Evolutionary conservation across 1,284 basidiomycete genomes (phyloP).

Genomic region (Microbotryum lychnidis-dioicae): DNA sequence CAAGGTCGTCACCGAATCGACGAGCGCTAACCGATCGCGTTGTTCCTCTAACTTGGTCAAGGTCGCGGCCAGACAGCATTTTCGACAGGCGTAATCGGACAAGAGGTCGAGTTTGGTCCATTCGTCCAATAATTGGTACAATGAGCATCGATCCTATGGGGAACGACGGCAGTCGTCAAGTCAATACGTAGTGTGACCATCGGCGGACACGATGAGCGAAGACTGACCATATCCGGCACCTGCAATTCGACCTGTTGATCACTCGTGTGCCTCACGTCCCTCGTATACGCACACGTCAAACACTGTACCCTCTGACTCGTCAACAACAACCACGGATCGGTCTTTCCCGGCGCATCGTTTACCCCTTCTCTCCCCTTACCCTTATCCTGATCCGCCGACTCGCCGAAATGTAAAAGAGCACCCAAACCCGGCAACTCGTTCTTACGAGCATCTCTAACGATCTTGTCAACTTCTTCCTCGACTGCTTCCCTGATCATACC

Average conservation of each 20-base stretch:
- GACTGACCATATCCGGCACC: constrained; percentile 49
- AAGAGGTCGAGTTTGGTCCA: constrained; percentile 74
- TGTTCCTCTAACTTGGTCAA: constrained; percentile 54
- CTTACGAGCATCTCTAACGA: neutral
- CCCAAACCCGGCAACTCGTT: neutral
- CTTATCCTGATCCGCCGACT: no score
- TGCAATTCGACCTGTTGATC: constrained; percentile 74
- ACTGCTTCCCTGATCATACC: constrained; percentile 78
- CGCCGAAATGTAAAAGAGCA: neutral
- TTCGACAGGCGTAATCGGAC: constrained; percentile 72
- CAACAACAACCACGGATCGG: constrained; percentile 58
- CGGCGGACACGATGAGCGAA: no score
- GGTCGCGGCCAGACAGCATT: constrained; percentile 68
- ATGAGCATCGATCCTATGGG: constrained; percentile 49
- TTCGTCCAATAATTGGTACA: constrained; percentile 66
- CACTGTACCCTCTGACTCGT: constrained; percentile 75
- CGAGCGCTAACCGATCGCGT: constrained; percentile 46
- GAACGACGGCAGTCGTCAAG: constrained; percentile 38
- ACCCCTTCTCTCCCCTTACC: neutral
- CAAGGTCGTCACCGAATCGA: neutral
- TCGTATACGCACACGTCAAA: constrained; percentile 71
- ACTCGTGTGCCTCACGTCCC: constrained; percentile 76
- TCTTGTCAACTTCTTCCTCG: constrained; percentile 58
- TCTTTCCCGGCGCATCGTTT: neutral
- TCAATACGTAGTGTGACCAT: neutral